phyloP scores from a whole-genome alignment of 2,329 filamentous ascomycete species.

The Bertia moriformis region DNA sequence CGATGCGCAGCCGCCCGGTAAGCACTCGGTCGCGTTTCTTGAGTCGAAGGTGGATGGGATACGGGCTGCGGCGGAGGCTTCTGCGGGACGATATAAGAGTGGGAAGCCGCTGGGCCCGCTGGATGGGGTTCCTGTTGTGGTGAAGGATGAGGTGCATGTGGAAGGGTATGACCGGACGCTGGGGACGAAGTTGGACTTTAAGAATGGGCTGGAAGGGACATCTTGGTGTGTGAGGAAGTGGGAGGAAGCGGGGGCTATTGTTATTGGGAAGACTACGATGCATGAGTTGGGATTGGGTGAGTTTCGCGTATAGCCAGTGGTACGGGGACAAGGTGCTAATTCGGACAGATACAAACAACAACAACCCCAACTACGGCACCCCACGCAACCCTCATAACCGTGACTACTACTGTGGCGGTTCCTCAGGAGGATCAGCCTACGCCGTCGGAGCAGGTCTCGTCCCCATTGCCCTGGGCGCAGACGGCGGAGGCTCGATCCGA shows the following conservation, averaged over 20 bases:
- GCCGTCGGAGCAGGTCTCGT: conserved; percentile 56
- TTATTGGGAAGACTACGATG: conserved; percentile 63
- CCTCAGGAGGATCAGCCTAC: conserved; percentile 61
- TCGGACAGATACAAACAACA: conserved; percentile 52
- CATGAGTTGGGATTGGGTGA: conserved; percentile 60
- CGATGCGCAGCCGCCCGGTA: conserved; percentile 18
- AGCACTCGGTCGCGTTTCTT: conserved; percentile 27
- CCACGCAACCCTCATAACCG: conserved; percentile 63
- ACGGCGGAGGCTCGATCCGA: conserved; percentile 62
- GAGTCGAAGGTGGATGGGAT: conserved; percentile 24
- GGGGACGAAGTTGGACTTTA: conserved; percentile 47
- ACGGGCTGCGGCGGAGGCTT: conserved; percentile 25
- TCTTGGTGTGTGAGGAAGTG: conserved; percentile 60
- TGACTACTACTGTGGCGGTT: conserved; percentile 63
- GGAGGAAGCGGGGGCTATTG: conserved; percentile 55
- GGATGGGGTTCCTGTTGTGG: conserved; percentile 59
- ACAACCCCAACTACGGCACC: conserved; percentile 60
- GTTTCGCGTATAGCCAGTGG: conserved; percentile 7
- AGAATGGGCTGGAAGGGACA: conserved; percentile 30
- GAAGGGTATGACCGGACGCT: conserved; percentile 58
- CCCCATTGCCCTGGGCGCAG: conserved; percentile 57
- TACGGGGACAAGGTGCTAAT: background rate
- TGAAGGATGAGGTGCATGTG: conserved; percentile 67
- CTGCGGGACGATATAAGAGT: conserved; percentile 30
- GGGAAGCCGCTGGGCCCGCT: conserved; percentile 45